These are phyloP conservation scores for Backusella morwellensis DNA, from an alignment of 192 early-diverging fungal genomes.

Conservation along the genomic window DNA sequence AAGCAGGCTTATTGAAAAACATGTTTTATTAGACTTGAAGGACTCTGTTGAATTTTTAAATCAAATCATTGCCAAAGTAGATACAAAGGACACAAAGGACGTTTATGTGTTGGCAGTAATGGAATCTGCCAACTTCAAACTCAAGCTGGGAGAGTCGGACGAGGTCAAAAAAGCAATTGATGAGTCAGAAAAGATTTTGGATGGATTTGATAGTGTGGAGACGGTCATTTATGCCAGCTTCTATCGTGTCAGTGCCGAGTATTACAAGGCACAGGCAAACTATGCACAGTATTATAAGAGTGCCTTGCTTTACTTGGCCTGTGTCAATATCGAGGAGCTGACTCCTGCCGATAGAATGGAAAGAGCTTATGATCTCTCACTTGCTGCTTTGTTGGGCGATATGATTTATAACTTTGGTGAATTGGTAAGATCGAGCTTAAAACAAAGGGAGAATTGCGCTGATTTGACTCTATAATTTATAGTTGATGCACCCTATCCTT, in stretches of 20 bases:
- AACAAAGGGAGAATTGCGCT: background rate
- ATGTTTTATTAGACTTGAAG: slow-evolving; percentile 40
- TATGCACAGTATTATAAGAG: slow-evolving; percentile 96
- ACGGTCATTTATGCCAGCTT: slow-evolving; percentile 90
- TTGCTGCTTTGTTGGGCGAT: slow-evolving; percentile 91
- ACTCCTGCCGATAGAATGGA: slow-evolving; percentile 73
- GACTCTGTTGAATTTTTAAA: slow-evolving; percentile 77
- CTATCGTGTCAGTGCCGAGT: slow-evolving; percentile 94
- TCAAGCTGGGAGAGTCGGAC: slow-evolving; percentile 77
- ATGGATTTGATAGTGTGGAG: slow-evolving; percentile 72
- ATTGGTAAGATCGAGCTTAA: slow-evolving; percentile 58
- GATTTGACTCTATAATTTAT: background rate
- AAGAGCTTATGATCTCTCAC: slow-evolving; percentile 87
- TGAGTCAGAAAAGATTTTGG: slow-evolving; percentile 81
- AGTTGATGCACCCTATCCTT: slow-evolving; percentile 89
- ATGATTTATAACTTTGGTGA: slow-evolving; percentile 99
- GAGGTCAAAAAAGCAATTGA: slow-evolving; percentile 84
- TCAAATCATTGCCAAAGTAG: slow-evolving; percentile 66
- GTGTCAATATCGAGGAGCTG: slow-evolving; percentile 83
- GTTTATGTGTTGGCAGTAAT: slow-evolving; percentile 84
- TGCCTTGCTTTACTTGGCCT: slow-evolving; percentile 91
- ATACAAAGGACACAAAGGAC: slow-evolving; percentile 68
- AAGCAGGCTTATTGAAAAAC: too few species aligned
- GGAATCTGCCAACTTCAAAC: slow-evolving; percentile 84
- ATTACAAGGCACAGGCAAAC: slow-evolving; percentile 92